Base-by-base conservation (phyloP, 2,329 filamentous ascomycete genomes). In the Aspergillus persii region DNA sequence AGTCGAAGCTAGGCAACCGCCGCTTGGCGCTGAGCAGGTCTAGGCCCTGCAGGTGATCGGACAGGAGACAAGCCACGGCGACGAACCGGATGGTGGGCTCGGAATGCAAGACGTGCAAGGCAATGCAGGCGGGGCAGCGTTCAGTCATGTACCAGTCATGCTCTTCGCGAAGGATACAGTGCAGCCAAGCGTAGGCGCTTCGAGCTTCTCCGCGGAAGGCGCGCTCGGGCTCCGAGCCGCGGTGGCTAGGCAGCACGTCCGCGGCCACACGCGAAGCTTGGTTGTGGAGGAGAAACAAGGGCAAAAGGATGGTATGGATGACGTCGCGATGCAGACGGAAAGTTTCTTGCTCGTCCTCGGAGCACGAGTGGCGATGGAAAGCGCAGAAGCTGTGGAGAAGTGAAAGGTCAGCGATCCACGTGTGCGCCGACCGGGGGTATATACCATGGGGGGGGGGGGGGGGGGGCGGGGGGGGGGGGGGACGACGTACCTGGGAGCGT, bases 131-230 rank as follows among this genome's bases (percentile, higher is more conserved):
- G 33, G 84, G 83, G 69, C 84, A 86, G 29, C 83, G 83, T 29
- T 78, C 72, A 2, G 82, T 84, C 58, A 79, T 74, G 65, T 82
- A 84, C 83, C 83, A 86, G 61, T 85, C 81, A 60, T 81, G 79
- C 63, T 84, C 83, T 54, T 85, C 83, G 9, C 74, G 76, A 26
- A 86, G 70, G 59, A 86, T 84, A 70, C 83, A 86, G 61, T 85
- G 81, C 39, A 87, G 76, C 79, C 83, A 86, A 54, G 85, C 74
- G 66, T 84, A 86, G 1, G 84, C 83, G 60, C 80, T 80, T 49
- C 84, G 80, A 3, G 83, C 83, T 54, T 83, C 80, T 4, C 82
- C 82, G 1, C 79, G 77, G 69, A 85, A 86, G 2, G 83, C 84
- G 47, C 83, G 78, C 66, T 86, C 84, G 4, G 83, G 77, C 58